phyloP scores from a whole-genome alignment of 2,329 filamentous ascomycete species.

The Pyrenophora tritici-repentis region DNA sequence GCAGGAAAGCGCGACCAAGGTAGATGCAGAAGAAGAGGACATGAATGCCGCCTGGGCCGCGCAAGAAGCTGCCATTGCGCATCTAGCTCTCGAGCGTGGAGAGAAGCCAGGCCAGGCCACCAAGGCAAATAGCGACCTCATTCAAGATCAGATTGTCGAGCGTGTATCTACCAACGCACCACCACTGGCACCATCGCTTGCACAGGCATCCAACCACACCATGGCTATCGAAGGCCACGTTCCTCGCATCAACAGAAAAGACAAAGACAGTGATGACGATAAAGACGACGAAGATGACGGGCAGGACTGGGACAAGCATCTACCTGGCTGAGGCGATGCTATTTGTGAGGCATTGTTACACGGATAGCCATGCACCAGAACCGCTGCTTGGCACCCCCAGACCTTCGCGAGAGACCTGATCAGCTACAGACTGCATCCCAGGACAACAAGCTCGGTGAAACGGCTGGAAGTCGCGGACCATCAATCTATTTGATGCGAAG shows the following conservation, averaged over 20 bases:
- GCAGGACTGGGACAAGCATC: slow-evolving; percentile 44
- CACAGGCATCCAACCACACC: slow-evolving; percentile 29
- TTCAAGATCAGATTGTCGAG: slow-evolving; percentile 41
- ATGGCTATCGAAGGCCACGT: slow-evolving; percentile 48
- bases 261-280: slow-evolving; percentile 21
- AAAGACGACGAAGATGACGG: slow-evolving; percentile 32
- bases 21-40: slow-evolving; percentile 35
- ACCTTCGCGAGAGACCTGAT: too few species aligned
- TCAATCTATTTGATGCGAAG: too few species aligned
- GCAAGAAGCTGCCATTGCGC: slow-evolving; percentile 41
- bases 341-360: too few species aligned
- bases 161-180: slow-evolving; percentile 24
- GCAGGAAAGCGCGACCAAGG: slow-evolving; percentile 13
- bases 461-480: too few species aligned
- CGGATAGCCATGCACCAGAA: too few species aligned
- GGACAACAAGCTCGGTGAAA: too few species aligned
- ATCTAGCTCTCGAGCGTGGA: slow-evolving; percentile 53
- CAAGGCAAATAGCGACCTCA: slow-evolving; percentile 41
- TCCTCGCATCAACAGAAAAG: slow-evolving; percentile 30
- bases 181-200: slow-evolving; percentile 34
- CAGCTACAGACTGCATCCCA: too few species aligned
- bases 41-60: slow-evolving; percentile 41
- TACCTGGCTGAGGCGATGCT: slow-evolving; percentile 27
- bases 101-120: slow-evolving; percentile 43
- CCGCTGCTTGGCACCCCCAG: too few species aligned